These are phyloP conservation scores for Neurospora intermedia DNA, from an alignment of 495 filamentous ascomycete species.

Conservation along the genomic window DNA sequence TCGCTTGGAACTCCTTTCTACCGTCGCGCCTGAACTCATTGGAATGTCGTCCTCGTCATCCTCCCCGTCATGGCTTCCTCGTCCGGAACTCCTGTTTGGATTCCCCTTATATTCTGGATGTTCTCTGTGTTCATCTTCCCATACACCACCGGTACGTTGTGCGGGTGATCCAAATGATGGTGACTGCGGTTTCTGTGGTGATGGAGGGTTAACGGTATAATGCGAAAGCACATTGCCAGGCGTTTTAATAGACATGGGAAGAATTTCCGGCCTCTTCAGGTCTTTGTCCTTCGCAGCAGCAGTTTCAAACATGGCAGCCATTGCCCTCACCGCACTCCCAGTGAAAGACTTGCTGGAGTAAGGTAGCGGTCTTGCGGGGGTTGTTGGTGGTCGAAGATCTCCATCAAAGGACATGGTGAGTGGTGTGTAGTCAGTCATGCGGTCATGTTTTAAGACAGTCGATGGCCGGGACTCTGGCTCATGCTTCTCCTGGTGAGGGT, in stretches of 20 bases:
- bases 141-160: neutral
- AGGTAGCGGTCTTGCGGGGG: neutral
- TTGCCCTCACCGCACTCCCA: conserved; percentile 30
- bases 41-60: neutral
- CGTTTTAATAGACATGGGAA: conserved; percentile 3
- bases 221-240: conserved; percentile 16
- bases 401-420: neutral
- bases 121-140: neutral
- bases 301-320: conserved; percentile 34
- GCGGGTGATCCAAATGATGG: neutral
- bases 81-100: neutral
- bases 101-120: neutral
- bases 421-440: neutral
- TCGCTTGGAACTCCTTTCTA: neutral
- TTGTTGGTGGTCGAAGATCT: neutral
- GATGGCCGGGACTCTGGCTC: neutral
- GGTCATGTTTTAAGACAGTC: neutral
- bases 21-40: neutral
- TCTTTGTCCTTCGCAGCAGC: conserved; percentile 12
- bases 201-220: conserved; percentile 17
- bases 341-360: neutral
- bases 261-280: neutral
- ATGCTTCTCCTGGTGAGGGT: neutral
- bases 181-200: conserved; percentile 2
- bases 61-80: neutral